A percentile compares a stretch with the other conserved stretches of the same genome.
Conservation (phyloP, 139 green algal genomes). For the Chlamydomonas schloesseri region DNA sequence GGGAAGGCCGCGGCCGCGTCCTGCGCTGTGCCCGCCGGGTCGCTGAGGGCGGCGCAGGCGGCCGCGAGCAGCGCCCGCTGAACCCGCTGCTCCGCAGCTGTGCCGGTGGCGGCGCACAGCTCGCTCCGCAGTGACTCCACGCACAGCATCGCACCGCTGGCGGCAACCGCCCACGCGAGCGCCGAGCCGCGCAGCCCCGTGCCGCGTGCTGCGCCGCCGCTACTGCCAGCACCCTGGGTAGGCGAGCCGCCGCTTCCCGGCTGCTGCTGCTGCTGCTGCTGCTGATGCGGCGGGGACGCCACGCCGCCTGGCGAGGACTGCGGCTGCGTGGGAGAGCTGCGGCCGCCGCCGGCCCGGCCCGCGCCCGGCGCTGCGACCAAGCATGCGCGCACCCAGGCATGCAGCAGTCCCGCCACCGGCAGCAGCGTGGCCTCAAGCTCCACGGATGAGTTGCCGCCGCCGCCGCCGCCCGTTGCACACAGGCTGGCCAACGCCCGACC, state of each 20-base stretch:
- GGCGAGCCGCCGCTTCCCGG: no score
- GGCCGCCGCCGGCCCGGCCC: neutral
- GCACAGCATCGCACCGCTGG: slow-evolving; percentile 13
- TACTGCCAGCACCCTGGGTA: no score
- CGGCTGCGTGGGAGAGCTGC: neutral
- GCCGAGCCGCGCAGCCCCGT: neutral
- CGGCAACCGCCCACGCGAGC: neutral
- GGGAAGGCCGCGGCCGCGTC: slow-evolving; percentile 19
- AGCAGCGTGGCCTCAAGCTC: neutral
- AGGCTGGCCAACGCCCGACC: neutral
- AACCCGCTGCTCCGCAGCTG: slow-evolving; percentile 5
- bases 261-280: no score
- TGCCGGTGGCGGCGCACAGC: neutral
- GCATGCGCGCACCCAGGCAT: slow-evolving; percentile 15
- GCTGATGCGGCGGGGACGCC: no score
- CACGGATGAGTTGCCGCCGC: neutral
- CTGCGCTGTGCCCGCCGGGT: neutral
- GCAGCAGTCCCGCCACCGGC: neutral
- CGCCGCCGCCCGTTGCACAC: neutral
- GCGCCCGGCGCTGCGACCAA: neutral
- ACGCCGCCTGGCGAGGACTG: no score
- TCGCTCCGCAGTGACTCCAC: neutral
- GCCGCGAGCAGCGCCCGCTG: slow-evolving; percentile 19
- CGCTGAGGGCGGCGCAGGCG: neutral
- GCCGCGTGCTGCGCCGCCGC: neutral